These are phyloP conservation scores for Trichoderma semiorbis DNA, from an alignment of 2,329 filamentous ascomycete genomes.

Conservation along the genomic window DNA sequence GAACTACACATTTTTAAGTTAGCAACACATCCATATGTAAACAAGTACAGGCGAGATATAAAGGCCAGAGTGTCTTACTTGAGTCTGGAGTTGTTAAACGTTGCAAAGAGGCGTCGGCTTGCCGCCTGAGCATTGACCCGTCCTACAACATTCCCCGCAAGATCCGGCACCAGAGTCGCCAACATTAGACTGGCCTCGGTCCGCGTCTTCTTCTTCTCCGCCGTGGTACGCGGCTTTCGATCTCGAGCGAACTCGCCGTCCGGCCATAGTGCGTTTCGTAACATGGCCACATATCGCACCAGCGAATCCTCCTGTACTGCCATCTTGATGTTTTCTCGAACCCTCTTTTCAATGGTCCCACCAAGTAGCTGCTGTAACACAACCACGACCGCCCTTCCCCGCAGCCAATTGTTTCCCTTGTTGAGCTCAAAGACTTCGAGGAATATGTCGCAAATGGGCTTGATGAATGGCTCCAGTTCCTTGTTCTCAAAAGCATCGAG, in stretches of 20 bases:
- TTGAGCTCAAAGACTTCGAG: slow-evolving; percentile 94
- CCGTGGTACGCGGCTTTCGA: slow-evolving; percentile 56
- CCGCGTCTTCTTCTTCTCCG: slow-evolving; percentile 75
- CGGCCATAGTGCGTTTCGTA: slow-evolving; percentile 82
- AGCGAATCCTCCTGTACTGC: slow-evolving; percentile 76
- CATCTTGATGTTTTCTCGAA: slow-evolving; percentile 75
- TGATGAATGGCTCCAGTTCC: slow-evolving; percentile 92
- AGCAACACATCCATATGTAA: slow-evolving; percentile 13
- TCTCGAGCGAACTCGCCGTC: slow-evolving; percentile 54
- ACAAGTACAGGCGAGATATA: neutral
- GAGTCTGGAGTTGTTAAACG: slow-evolving; percentile 83
- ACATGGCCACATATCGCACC: slow-evolving; percentile 67
- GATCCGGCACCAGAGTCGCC: slow-evolving; percentile 82
- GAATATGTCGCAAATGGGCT: slow-evolving; percentile 97
- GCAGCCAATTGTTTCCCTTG: slow-evolving; percentile 93
- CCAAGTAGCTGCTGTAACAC: slow-evolving; percentile 94
- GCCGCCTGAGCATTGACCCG: slow-evolving; percentile 87
- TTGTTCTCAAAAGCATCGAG: slow-evolving; percentile 87
- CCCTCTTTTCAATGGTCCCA: slow-evolving; percentile 92
- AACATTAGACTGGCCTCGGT: slow-evolving; percentile 88
- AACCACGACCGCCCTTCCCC: slow-evolving; percentile 91
- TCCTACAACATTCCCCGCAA: slow-evolving; percentile 91
- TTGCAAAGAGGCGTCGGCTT: slow-evolving; percentile 82
- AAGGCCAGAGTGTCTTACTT: slow-evolving; percentile 60
- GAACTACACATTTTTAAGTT: slow-evolving; percentile 43